Conservation (phyloP, 257 asterid genomes). For the Mitragyna speciosa region DNA sequence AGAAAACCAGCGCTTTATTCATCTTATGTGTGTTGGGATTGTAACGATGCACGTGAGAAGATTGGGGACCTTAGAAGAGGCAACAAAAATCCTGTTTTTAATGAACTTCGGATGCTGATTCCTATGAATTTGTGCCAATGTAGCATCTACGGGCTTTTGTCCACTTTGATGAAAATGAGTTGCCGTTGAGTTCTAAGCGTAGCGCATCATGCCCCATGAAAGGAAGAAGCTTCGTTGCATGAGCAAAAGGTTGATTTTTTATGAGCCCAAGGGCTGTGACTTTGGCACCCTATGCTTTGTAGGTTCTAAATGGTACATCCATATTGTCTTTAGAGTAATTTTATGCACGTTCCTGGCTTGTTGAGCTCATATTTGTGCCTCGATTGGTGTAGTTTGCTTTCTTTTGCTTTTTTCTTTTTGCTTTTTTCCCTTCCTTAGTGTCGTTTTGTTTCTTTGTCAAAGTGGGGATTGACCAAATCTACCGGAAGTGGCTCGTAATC, state of each 20-base stretch:
- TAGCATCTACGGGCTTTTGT: slow-evolving; percentile 3
- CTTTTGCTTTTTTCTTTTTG: neutral
- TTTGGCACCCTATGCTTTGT: neutral
- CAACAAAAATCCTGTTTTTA: slow-evolving; percentile 26
- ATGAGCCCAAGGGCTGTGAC: neutral
- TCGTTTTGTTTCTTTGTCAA: neutral
- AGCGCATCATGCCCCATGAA: slow-evolving; percentile 8
- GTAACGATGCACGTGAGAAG: slow-evolving; percentile 31
- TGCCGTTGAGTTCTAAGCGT: slow-evolving; percentile 8
- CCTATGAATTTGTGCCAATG: slow-evolving; percentile 17
- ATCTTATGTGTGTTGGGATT: slow-evolving; percentile 20
- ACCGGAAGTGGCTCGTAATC: neutral
- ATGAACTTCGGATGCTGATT: slow-evolving; percentile 16
- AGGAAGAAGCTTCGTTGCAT: slow-evolving; percentile 26
- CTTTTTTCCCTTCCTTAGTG: neutral
- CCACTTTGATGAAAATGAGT: slow-evolving; percentile 1
- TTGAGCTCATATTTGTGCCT: neutral
- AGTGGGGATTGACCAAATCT: neutral
- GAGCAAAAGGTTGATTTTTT: slow-evolving; percentile 4
- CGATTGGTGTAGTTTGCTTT: neutral
- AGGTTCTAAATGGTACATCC: neutral
- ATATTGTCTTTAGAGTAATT: neutral
- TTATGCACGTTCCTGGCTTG: neutral
- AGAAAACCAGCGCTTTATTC: neutral
- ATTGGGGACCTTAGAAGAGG: slow-evolving; percentile 16